Evolutionary conservation across 768 basidiomycete genomes (phyloP), one percentile per base, ranked within the genome.

Genomic region (Suillus subaureus): DNA sequence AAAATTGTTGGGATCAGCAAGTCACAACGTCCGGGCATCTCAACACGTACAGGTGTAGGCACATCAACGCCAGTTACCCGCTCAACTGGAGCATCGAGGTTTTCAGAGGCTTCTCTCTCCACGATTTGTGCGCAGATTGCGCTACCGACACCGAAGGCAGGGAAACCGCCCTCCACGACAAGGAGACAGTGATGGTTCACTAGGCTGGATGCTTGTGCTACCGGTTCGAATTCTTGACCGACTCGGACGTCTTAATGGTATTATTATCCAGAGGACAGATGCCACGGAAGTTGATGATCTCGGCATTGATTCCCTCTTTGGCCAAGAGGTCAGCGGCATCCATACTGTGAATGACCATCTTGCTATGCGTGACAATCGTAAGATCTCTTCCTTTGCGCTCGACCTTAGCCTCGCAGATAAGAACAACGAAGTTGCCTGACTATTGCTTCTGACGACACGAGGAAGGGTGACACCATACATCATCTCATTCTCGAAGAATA

Each of bases 401-500:
- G 65, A 99, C 85, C 82, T 99, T 98, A 77, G 91, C 90, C 83
- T 99, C 98, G 75, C 97, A 97, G 74, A 99, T 97, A 40, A 96
- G 96, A 62, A 99, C 82, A 55, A 96, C 79, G 87, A 95, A 99
- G 81, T 93, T 88, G 77, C 96, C 93, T 62, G 93, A 95, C 89
- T n/a, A 97, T 89, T 4, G 33, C 33, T 33, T 33, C 33, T 33
- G 33, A 78, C 28, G 95, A 94, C 90, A 99, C 90, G 58, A 33
- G 96, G 91, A 99, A 99, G 45, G n/a, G 91, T 87, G 69, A 96
- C 89, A 79, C 97, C 97, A 81, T 99, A 99, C 76, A 99, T 79
- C 88, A 99, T 95, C 79, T 99, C 97, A 81, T 99, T 99, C 78
- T 99, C 97, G 61, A 99, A 91, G 87, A 99, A 95, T 70, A 98